These are phyloP conservation scores for Phytophthora brassicae DNA, from an alignment of 352 stramenopile species.

Conservation along the genomic window DNA sequence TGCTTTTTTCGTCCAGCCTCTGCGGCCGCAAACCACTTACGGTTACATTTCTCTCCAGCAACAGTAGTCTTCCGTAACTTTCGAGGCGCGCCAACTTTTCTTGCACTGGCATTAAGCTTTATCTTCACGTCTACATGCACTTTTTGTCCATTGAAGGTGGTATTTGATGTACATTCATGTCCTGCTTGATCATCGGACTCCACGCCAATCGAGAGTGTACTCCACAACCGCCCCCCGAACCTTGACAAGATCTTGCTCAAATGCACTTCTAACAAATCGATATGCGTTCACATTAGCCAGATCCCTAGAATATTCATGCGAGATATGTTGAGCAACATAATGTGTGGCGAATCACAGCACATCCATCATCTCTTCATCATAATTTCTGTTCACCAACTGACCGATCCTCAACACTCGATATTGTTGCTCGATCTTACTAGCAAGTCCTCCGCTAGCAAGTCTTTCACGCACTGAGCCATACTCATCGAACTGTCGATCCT, in stretches of 20 bases:
- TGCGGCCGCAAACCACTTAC: too few relatives aligned
- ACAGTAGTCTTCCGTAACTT: too few relatives aligned
- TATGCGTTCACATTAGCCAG: background rate
- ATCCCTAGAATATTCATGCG: background rate
- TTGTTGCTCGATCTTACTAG: background rate
- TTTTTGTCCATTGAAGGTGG: too few relatives aligned
- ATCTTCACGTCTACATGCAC: too few relatives aligned
- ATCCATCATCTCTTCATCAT: background rate
- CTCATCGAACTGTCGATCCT: conserved; percentile 3
- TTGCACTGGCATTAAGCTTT: too few relatives aligned
- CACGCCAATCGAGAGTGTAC: too few relatives aligned
- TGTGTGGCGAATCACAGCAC: background rate
- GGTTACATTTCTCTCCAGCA: too few relatives aligned
- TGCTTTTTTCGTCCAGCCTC: background rate
- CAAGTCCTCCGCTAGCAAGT: background rate
- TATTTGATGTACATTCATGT: too few relatives aligned
- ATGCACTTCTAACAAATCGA: background rate
- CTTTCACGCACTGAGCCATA: conserved; percentile 5
- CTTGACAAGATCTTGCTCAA: background rate
- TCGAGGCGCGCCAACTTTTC: too few relatives aligned
- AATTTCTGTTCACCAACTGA: background rate
- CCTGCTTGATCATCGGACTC: too few relatives aligned
- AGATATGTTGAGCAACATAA: background rate
- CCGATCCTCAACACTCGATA: background rate
- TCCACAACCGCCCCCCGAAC: background rate